A percentile compares a stretch with the other conserved stretches of the same genome.
Evolutionary conservation across 371 early-diverging fungal species (phyloP).

Genomic region (Rhizopus microsporus): DNA sequence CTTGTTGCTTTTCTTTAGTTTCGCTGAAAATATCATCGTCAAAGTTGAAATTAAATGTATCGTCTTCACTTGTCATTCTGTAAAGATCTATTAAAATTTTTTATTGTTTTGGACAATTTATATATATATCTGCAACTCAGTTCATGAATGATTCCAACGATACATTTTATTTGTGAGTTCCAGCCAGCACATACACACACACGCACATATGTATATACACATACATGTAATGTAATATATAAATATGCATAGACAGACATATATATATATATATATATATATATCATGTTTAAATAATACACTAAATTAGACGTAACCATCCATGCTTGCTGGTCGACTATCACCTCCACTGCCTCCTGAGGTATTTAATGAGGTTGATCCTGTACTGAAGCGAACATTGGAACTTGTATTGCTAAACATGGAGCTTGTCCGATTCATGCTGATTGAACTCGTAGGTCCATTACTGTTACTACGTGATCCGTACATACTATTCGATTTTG

Average conservation of each 20-base stretch:
- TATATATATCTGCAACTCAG: no score
- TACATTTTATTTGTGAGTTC: no score
- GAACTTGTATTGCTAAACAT: slow-evolving; percentile 29
- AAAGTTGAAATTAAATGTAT: slow-evolving; percentile 39
- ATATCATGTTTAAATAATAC: no score
- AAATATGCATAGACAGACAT: no score
- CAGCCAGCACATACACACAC: no score
- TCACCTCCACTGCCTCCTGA: slow-evolving; percentile 33
- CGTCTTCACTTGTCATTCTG: slow-evolving; percentile 14
- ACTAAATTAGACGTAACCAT: slow-evolving; percentile 21
- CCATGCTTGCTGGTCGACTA: slow-evolving; percentile 52
- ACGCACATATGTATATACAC: no score
- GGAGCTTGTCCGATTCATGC: slow-evolving; percentile 34
- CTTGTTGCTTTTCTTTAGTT: slow-evolving; percentile 27
- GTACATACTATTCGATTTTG: slow-evolving; percentile 46
- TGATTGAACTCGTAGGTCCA: slow-evolving; percentile 17
- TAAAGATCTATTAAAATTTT: not conserved
- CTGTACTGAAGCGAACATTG: slow-evolving; percentile 27
- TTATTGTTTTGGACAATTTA: no score
- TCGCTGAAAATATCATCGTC: slow-evolving; percentile 47
- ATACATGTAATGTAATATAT: no score
- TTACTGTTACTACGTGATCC: slow-evolving; percentile 49
- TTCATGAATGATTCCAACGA: no score
- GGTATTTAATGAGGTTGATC: slow-evolving; percentile 22
- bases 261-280: no score